These are phyloP conservation scores for Xanthoparmelia taractica DNA, from an alignment of 495 filamentous ascomycete species.

Conservation along the genomic window DNA sequence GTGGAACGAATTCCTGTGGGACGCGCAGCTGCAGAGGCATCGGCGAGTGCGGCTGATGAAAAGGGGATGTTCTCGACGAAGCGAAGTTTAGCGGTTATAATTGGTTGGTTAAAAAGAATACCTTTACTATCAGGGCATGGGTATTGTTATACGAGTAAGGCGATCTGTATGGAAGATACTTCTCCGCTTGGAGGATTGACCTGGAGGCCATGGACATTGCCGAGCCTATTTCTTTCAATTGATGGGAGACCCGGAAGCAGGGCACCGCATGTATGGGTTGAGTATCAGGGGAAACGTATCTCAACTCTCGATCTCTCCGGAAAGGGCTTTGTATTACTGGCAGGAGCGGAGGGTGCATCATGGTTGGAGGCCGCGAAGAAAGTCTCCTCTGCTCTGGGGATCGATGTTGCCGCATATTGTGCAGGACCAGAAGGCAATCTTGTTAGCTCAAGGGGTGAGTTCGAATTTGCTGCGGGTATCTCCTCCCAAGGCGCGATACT, in stretches of 20 bases:
- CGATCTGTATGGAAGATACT: slow-evolving; percentile 10
- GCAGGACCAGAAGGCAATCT: neutral
- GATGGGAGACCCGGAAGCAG: slow-evolving; percentile 12
- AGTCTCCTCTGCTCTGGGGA: neutral
- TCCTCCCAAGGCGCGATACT: neutral
- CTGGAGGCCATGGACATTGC: slow-evolving; percentile 14
- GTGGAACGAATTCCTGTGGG: slow-evolving; percentile 43
- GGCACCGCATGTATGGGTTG: slow-evolving; percentile 13
- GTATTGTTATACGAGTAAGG: slow-evolving; percentile 10
- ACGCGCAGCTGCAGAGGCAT: slow-evolving; percentile 13
- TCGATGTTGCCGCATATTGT: neutral
- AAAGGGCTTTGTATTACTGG: slow-evolving; percentile 15
- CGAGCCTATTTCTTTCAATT: slow-evolving; percentile 9
- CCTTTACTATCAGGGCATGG: slow-evolving; percentile 2
- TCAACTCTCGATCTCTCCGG: slow-evolving; percentile 10
- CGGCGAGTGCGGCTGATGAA: slow-evolving; percentile 14
- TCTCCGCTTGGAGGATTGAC: slow-evolving; percentile 15
- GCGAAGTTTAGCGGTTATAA: neutral
- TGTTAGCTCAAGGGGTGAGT: neutral
- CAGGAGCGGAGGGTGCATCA: slow-evolving; percentile 7
- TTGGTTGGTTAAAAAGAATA: neutral
- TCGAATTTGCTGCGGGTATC: neutral
- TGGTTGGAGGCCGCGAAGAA: slow-evolving; percentile 9
- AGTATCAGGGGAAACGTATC: slow-evolving; percentile 10
- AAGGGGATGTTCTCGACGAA: slow-evolving; percentile 6